phyloP scores from a whole-genome alignment of 2,329 filamentous ascomycete species.

The Trichophyton mentagrophytes region DNA sequence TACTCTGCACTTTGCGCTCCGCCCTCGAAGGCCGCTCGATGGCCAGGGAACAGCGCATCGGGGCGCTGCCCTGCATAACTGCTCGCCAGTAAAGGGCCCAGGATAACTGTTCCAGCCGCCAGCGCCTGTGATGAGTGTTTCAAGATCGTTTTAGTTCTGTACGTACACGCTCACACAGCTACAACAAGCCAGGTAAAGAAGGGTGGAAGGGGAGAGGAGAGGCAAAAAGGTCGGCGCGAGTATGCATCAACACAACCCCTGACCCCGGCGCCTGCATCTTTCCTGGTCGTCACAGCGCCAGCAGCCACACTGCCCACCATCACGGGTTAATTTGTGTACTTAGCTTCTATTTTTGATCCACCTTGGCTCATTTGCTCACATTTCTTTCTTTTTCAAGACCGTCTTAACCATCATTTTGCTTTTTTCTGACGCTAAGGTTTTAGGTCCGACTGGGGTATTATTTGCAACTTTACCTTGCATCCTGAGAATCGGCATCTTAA shows the following conservation, averaged over 20 bases:
- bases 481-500: constrained; percentile 2
- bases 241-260: constrained; percentile 2
- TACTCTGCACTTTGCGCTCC: not conserved
- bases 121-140: constrained; percentile 4
- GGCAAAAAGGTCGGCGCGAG: not conserved
- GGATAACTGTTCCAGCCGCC: not conserved
- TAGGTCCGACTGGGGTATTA: constrained; percentile 3
- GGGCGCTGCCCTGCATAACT: constrained; percentile 2
- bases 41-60: not conserved
- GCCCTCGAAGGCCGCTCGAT: not conserved
- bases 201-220: not conserved
- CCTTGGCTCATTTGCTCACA: not conserved
- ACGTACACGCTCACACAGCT: not conserved
- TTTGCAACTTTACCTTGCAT: constrained; percentile 4
- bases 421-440: not conserved
- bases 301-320: not conserved
- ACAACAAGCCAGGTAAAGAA: not conserved
- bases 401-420: constrained; percentile 2
- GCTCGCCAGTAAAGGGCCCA: not conserved
- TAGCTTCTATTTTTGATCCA: constrained; percentile 7
- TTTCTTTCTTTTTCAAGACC: not conserved
- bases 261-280: not conserved
- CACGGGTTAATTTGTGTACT: constrained; percentile 4
- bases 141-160: not conserved
- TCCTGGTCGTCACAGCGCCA: not conserved